Base-by-base conservation (phyloP, 768 basidiomycete species). In the Hypholoma sublateritium region DNA sequence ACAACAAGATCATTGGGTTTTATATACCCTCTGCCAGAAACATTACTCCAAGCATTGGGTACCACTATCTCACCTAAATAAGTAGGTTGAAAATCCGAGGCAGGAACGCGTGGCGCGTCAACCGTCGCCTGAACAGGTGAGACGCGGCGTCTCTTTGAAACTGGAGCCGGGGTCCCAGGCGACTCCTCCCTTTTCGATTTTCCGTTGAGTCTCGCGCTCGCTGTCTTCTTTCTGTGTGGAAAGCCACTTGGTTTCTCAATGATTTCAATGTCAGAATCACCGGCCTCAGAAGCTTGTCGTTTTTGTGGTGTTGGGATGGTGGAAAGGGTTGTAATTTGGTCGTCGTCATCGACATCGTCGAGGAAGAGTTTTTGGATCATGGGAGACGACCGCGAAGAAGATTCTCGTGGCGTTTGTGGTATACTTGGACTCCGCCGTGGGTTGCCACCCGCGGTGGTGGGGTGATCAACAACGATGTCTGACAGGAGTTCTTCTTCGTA, bases 11-110 rank as follows among this genome's bases (percentile, higher is more conserved):
- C 89, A n/a, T 82, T 81, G 19, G 72, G 58, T 58, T 84, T 84
- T 36, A 89, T 75, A 58, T 91, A 90, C 3, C 87, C 86, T 62
- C 79, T 83, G 1, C 90, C 90, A 48, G 82, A 87, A 13, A 81
- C 87, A 39, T 86, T 91, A 60, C 88, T 89, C 88, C 88, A 92
- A 9, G 88, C 90, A 63, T 89, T 87, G 19, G 80, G 78, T 21
- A 91, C 79, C 9, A 91, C 59, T 49, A 91, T 76, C 48, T 85
- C 86, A 11, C 90, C 90, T 24, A 92, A 62, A 65, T 88, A 91
- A 11, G 69, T 74, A 1, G 77, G 75, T 12, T 56, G n/a, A 46
- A 67, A 60, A 12, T 52, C 28, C 3, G 32, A 34, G 35, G 48
- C 25, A 17, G 60, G 57, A 63, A 32, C 59, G 19, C 21, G 17